Evolutionary conservation across 2,329 filamentous ascomycete genomes (phyloP).

Genomic region (Trichoderma lentiforme): DNA sequence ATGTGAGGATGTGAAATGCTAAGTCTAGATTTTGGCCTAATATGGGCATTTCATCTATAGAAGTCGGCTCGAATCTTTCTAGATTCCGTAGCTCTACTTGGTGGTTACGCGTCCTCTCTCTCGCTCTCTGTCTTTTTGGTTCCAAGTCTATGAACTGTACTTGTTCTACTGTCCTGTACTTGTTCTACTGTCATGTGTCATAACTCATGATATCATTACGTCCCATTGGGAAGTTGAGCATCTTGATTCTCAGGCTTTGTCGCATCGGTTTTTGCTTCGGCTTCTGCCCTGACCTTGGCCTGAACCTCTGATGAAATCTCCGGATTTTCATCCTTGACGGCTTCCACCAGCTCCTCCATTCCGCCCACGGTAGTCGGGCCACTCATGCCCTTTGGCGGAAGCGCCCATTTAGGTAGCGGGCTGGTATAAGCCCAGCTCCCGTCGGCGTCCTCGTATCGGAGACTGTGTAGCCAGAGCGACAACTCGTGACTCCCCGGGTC

Average conservation of each 20-base stretch:
- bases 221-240: not conserved
- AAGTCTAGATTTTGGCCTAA: not conserved
- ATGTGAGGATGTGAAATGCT: not conserved
- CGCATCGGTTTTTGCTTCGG: not conserved
- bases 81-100: not conserved
- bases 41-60: not conserved
- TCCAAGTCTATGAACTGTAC: not conserved
- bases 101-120: not conserved
- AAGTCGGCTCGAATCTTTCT: not conserved
- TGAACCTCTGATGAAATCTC: conserved; percentile 31
- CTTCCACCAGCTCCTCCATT: conserved; percentile 57
- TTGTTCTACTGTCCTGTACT: not conserved
- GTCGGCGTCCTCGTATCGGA: conserved; percentile 79
- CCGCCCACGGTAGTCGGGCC: conserved; percentile 68
- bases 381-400: conserved; percentile 69
- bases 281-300: conserved; percentile 8
- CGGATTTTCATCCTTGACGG: conserved; percentile 46
- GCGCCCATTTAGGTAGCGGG: conserved; percentile 77
- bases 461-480: conserved; percentile 88
- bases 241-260: not conserved
- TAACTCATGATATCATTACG: conserved; percentile 12
- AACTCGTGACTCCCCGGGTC: conserved; percentile 89
- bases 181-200: not conserved
- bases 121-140: not conserved
- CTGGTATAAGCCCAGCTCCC: conserved; percentile 88